phyloP scores from a whole-genome alignment of 371 early-diverging fungal species.

The Entomophthora muscae region DNA sequence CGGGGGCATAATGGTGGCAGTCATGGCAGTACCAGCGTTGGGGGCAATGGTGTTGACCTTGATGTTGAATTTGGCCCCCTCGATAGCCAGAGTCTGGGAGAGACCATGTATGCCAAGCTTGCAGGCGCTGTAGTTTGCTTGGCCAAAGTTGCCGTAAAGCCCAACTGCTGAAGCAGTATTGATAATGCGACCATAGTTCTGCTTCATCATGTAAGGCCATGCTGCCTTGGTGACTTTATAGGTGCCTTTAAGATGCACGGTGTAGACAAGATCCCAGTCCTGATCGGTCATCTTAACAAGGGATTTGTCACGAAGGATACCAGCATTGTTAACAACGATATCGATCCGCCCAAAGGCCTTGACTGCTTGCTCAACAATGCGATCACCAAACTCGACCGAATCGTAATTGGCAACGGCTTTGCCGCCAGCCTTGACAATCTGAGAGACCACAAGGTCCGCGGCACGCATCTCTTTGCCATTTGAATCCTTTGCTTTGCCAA shows the following conservation, averaged over 20 bases:
- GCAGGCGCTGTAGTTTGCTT: constrained; percentile 86
- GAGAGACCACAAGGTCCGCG: constrained; percentile 89
- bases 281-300: constrained; percentile 88
- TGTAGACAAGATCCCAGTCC: constrained; percentile 89
- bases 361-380: constrained; percentile 90
- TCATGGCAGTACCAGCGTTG: constrained; percentile 93
- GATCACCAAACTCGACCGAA: constrained; percentile 90
- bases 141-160: constrained; percentile 98
- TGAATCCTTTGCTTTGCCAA: constrained; percentile 36
- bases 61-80: constrained; percentile 89
- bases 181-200: constrained; percentile 77
- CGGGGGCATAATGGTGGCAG: constrained; percentile 92
- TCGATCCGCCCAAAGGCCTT: constrained; percentile 89
- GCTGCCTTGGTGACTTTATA: constrained; percentile 94
- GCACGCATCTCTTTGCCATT: constrained; percentile 43
- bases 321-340: constrained; percentile 95
- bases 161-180: constrained; percentile 88
- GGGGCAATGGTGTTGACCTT: constrained; percentile 92
- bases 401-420: constrained; percentile 95
- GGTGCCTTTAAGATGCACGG: constrained; percentile 85
- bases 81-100: constrained; percentile 76
- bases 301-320: constrained; percentile 87
- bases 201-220: constrained; percentile 89
- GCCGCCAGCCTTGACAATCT: constrained; percentile 80
- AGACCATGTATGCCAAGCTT: constrained; percentile 89